Percentiles rank a stretch among this genome's conserved stretches.
Conservation (phyloP, 495 filamentous ascomycete genomes). For the Hyaloscypha finlandica region DNA sequence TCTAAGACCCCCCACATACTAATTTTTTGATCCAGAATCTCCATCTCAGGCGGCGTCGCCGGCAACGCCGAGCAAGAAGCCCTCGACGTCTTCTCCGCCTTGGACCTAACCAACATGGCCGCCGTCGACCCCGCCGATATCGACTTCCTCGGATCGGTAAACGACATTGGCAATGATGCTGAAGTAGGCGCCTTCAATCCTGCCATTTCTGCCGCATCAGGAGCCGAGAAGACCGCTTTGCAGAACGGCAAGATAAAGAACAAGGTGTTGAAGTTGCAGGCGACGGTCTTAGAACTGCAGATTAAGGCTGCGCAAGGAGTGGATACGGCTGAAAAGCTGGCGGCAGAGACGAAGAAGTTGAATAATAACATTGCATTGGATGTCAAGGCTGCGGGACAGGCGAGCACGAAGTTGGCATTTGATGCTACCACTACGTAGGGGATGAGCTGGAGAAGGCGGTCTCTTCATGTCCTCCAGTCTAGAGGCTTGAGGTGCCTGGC, state of each 20-base stretch:
- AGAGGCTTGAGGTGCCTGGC: too few species aligned
- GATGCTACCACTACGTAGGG: neutral
- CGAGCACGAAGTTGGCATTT: neutral
- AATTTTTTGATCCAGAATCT: too few species aligned
- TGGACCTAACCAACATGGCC: too few species aligned
- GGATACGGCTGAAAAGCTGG: conserved; percentile 9
- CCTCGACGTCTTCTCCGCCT: too few species aligned
- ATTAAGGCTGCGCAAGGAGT: conserved; percentile 17
- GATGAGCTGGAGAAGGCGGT: too few species aligned
- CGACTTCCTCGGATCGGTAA: too few species aligned
- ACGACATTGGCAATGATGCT: too few species aligned
- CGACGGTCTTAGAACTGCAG: conserved; percentile 16
- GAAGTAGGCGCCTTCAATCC: conserved; percentile 23
- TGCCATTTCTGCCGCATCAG: conserved; percentile 22
- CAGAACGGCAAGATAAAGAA: conserved; percentile 53
- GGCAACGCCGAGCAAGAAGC: too few species aligned
- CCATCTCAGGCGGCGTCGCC: too few species aligned
- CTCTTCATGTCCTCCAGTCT: too few species aligned
- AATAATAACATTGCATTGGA: conserved; percentile 43
- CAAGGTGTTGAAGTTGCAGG: conserved; percentile 51
- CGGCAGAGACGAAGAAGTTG: conserved; percentile 43
- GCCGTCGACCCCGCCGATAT: too few species aligned
- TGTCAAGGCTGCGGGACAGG: conserved; percentile 18
- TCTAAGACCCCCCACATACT: too few species aligned
- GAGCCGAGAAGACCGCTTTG: conserved; percentile 22